Percentiles rank a stretch among this genome's conserved stretches.
phyloP scores from a whole-genome alignment of 164 flowering plant genomes.

The Liquidambar formosana region DNA sequence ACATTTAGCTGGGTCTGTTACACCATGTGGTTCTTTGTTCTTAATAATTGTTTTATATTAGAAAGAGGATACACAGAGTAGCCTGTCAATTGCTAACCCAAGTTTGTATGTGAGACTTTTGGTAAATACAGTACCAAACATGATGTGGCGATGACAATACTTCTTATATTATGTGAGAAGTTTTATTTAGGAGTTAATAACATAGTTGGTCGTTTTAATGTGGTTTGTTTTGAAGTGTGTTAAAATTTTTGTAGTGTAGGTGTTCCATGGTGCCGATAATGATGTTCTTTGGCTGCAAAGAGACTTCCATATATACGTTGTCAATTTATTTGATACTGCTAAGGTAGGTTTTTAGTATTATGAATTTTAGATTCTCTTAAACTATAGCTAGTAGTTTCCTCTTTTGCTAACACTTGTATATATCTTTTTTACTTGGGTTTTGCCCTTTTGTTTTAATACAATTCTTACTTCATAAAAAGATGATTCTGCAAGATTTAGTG shows the following conservation, averaged over 20 bases:
- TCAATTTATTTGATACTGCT: conserved; percentile 92
- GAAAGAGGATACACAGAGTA: not conserved
- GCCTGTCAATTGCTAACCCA: not conserved
- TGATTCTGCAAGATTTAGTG: too few species aligned
- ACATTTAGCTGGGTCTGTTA: too few species aligned
- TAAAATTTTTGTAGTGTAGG: conserved; percentile 45
- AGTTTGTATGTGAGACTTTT: not conserved
- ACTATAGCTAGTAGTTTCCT: too few species aligned
- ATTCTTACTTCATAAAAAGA: too few species aligned
- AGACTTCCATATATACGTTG: conserved; percentile 93
- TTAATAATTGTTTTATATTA: not conserved
- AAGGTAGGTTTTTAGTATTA: conserved; percentile 50
- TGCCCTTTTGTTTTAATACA: too few species aligned
- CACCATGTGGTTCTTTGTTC: too few species aligned
- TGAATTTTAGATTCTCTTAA: not conserved
- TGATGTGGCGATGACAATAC: not conserved
- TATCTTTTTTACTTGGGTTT: too few species aligned
- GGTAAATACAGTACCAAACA: not conserved
- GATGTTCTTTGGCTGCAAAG: conserved; percentile 95
- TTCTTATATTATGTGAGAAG: too few species aligned
- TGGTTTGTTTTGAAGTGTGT: too few species aligned
- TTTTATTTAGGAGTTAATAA: too few species aligned
- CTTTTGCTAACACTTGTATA: too few species aligned
- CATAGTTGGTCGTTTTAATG: too few species aligned
- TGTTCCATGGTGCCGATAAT: conserved; percentile 96